These are phyloP conservation scores for Acrocalymma vagum DNA, from an alignment of 2,329 filamentous ascomycete genomes.

Conservation along the genomic window DNA sequence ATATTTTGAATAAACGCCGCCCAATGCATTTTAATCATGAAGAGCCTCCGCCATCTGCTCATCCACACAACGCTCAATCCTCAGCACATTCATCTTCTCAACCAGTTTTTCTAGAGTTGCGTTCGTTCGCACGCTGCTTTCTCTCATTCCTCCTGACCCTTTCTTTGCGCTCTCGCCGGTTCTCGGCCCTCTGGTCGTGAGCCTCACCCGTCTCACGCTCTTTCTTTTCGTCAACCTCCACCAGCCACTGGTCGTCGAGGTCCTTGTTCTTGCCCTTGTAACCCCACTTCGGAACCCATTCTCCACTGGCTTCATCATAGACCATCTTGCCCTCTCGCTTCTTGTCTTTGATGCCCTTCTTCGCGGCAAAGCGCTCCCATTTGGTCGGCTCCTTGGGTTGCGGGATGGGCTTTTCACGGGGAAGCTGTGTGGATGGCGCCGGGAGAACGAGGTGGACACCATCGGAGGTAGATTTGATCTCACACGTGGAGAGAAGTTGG, in stretches of 20 bases:
- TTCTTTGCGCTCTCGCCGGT: conserved; percentile 67
- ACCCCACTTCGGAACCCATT: conserved; percentile 95
- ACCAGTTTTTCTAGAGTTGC: conserved; percentile 67
- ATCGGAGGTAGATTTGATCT: conserved; percentile 72
- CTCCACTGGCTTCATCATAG: conserved; percentile 83
- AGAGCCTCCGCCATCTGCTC: conserved; percentile 17
- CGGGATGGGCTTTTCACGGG: conserved; percentile 92
- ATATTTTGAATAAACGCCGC: conserved; percentile 36
- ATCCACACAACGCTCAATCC: conserved; percentile 4
- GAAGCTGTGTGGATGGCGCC: conserved; percentile 72
- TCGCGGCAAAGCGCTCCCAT: conserved; percentile 95
- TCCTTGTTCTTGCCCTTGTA: conserved; percentile 91
- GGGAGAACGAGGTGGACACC: conserved; percentile 85
- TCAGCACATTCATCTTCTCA: conserved; percentile 22
- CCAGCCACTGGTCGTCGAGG: conserved; percentile 84
- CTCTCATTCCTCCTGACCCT: conserved; percentile 52
- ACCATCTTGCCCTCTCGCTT: conserved; percentile 81
- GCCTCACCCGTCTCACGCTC: conserved; percentile 73
- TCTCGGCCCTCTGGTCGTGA: conserved; percentile 63
- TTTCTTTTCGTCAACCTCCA: conserved; percentile 81
- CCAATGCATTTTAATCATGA: conserved; percentile 38
- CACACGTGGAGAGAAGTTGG: conserved; percentile 89
- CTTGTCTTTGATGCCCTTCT: conserved; percentile 96
- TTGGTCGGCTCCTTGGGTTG: conserved; percentile 83
- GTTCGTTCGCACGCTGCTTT: conserved; percentile 64